These are phyloP conservation scores for Didymellaceae sp. DNA, from an alignment of 2,329 filamentous ascomycete genomes.

Conservation along the genomic window DNA sequence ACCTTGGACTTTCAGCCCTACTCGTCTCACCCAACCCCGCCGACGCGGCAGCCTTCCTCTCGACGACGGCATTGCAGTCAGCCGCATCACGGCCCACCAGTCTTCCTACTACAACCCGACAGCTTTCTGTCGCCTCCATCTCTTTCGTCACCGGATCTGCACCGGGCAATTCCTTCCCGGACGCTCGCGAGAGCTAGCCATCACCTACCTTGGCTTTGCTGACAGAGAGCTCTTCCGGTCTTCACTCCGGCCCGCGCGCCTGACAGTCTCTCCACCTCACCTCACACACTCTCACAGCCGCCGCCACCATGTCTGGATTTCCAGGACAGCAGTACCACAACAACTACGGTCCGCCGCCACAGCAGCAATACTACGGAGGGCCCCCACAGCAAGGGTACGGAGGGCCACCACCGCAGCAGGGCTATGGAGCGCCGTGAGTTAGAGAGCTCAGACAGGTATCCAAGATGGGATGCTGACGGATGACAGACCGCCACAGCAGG, in stretches of 20 bases:
- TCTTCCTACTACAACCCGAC: background rate
- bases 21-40: conserved; percentile 23
- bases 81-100: conserved; percentile 34
- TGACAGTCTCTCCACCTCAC: background rate
- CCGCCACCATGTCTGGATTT: conserved; percentile 49
- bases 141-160: conserved; percentile 4
- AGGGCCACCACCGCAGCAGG: conserved; percentile 21
- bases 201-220: background rate
- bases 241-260: conserved; percentile 4
- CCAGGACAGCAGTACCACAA: conserved; percentile 53
- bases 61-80: conserved; percentile 18
- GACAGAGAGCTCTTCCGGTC: conserved; percentile 10
- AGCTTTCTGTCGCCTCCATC: conserved; percentile 1
- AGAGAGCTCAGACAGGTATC: background rate
- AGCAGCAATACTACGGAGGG: conserved; percentile 38
- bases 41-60: conserved; percentile 15
- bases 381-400: conserved; percentile 30
- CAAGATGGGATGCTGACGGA: conserved; percentile 21
- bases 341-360: conserved; percentile 42
- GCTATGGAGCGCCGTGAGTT: conserved; percentile 39
- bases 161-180: conserved; percentile 3
- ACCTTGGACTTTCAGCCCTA: conserved; percentile 23
- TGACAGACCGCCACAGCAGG: conserved; percentile 41
- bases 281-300: conserved; percentile 9
- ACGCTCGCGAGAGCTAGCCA: background rate